Conservation (phyloP, 345 rosid genomes). For the Bruguiera gymnorhiza region DNA sequence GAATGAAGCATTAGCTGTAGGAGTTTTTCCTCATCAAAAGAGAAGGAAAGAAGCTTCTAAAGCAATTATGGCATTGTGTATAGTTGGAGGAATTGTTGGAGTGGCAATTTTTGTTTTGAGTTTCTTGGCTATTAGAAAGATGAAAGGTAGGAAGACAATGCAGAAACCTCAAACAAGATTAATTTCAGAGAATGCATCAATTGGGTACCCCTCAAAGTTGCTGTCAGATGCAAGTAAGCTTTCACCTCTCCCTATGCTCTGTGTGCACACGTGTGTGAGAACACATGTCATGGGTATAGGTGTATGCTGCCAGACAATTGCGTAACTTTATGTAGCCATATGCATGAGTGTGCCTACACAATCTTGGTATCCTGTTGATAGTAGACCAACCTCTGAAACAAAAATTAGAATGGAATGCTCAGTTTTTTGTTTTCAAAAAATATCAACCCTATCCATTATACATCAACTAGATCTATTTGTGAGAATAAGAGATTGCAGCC, state of each 20-base stretch:
- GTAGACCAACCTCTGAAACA: neutral
- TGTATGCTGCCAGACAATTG: neutral
- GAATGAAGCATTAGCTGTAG: constrained; percentile 91
- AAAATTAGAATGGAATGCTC: neutral
- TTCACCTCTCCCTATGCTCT: constrained; percentile 11
- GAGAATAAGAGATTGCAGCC: too few relatives aligned
- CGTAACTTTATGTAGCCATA: neutral
- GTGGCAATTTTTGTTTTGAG: constrained; percentile 43
- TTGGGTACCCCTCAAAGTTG: constrained; percentile 72
- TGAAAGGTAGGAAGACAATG: constrained; percentile 25
- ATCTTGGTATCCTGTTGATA: neutral
- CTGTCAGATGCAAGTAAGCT: constrained; percentile 84
- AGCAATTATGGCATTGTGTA: constrained; percentile 44
- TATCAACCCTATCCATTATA: too few relatives aligned
- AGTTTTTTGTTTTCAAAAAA: neutral
- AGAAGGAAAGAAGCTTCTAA: constrained; percentile 32
- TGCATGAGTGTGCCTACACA: neutral
- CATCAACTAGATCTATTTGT: too few relatives aligned
- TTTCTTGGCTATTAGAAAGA: constrained; percentile 45
- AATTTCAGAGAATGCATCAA: constrained; percentile 65
- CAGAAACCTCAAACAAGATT: constrained; percentile 50
- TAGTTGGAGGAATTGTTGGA: constrained; percentile 58
- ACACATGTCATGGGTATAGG: neutral
- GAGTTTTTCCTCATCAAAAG: constrained; percentile 55
- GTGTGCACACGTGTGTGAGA: neutral